Percentiles rank a stretch among this genome's conserved stretches.
Conservation (phyloP, 371 early-diverging fungal species). For the Umbelopsis sp. region DNA sequence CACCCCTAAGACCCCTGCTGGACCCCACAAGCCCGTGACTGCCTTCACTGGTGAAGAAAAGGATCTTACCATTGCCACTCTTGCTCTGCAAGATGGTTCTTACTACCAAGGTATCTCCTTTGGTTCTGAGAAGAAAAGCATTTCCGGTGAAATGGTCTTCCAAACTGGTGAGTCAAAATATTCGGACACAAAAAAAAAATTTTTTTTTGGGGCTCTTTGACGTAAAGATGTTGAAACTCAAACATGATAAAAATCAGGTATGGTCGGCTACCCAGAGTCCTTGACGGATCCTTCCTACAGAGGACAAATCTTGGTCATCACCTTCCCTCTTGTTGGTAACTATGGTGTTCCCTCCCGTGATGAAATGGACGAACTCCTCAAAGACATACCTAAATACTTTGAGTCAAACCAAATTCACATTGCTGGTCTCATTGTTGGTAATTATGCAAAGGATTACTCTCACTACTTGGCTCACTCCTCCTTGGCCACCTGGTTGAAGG, state of each 20-base stretch:
- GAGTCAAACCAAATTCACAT: conserved; percentile 87
- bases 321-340: conserved; percentile 89
- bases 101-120: conserved; percentile 91
- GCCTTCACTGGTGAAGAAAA: conserved; percentile 53
- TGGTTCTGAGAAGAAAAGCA: conserved; percentile 84
- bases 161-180: conserved; percentile 80
- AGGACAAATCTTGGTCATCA: conserved; percentile 94
- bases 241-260: conserved; percentile 50
- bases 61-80: conserved; percentile 61
- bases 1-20: conserved; percentile 49
- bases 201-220: background rate
- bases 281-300: conserved; percentile 95
- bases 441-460: conserved; percentile 86
- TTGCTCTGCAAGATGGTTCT: conserved; percentile 86
- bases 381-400: conserved; percentile 85
- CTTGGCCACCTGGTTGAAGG: conserved; percentile 86
- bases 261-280: conserved; percentile 87
- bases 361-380: conserved; percentile 75
- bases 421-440: conserved; percentile 85
- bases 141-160: conserved; percentile 97
- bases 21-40: conserved; percentile 60
- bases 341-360: conserved; percentile 87
- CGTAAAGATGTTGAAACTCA: background rate
- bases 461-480: conserved; percentile 92
- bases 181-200: conserved; percentile 11